Evolutionary conservation across 495 filamentous ascomycete genomes (phyloP), one percentile per base, ranked within the genome.

Genomic region (Poronia punctata): DNA sequence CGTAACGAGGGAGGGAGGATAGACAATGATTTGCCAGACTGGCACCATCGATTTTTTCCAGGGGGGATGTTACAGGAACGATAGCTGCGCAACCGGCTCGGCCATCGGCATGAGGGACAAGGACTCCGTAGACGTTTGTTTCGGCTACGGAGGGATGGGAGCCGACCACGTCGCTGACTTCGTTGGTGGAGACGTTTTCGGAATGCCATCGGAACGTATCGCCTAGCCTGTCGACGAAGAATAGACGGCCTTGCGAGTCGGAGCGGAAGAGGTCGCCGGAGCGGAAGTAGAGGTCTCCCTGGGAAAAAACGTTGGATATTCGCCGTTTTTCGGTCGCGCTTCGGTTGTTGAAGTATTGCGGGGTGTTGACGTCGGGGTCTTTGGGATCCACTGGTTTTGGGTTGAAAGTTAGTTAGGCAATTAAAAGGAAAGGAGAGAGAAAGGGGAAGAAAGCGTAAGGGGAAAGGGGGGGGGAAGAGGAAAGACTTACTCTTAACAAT

Each of bases 191-290:
- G 44, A 90, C 84, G 54, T 90, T 90, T 60, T 88, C 84, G 29
- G 76, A 76, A 57, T 84, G 88, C 84, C 84, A 90, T 7, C 84
- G 71, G 62, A 81, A 90, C 0, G 84, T 90, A 55, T 90, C 85
- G 1, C 85, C 85, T 0, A 88, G 62, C 8, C 68, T 74, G 55
- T 92, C 86, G 15, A 85, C 50, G 61, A 92, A 92, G 57, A 68
- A 87, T 75, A 83, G 83, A 7, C 81, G 64, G 0, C 84, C 84
- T 29, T 89, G 82, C 5, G 43, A 42, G 21, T 75, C 70, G 5
- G 78, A 61, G 4, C 78, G 60, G 33, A 88, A 60, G 11, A 82
- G 72, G 56, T 92, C 86, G n/a, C 86, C 84, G 4, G 76, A 76
- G 14, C 86, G 73, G 60, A 84, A 88, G 52, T 73, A 92, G 6